Evolutionary conservation across 176 grass and related monocot species (phyloP), one percentile per base, ranked within the genome.

Genomic region (Oryza brachyantha): DNA sequence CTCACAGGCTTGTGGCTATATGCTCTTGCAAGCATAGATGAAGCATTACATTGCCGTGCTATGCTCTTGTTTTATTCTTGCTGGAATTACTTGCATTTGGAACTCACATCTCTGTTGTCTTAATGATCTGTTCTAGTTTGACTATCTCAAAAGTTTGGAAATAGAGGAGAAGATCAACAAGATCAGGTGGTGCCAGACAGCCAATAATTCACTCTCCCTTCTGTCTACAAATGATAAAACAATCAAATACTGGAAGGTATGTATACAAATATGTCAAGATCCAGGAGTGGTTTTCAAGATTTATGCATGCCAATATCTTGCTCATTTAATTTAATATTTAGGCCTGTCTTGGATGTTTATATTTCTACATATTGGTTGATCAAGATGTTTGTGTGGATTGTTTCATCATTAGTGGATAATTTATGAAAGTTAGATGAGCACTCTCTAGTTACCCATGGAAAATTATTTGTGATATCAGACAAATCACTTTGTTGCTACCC

Each of bases 141-240:
- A 96, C 70, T 96, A 96, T 77, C 93, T 96, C 39, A 96, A 96
- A 92, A 96, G 93, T 88, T 87, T 96, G 84, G 93, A 96, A 92
- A 96, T 96, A 83, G 93, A 96, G 83, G 93, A 96, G 87, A 96
- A 96, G 64, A 96, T 96, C 81, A 96, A 96, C 89, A 92, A 90
- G 78, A 90, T 92, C 41, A 92, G 84, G 68, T 96, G 93, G 93
- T 96, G 89, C 60, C 86, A 92, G 75, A 83, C 90, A 61, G 58
- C 84, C 70, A 96, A 92, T 69, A 87, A 81, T 78, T 78, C 84
- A 57, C 81, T 92, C 45, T 96, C 84, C 52, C 78, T 96, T 76
- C 82, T 96, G 75, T 96, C 93, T 61, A 96, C 93, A 77, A 96
- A 96, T 80, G 93, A 96, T 66, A 96, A 96, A 85, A 96, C 93